Percentiles rank a stretch among this genome's conserved stretches.
phyloP scores from a whole-genome alignment of 768 basidiomycete genomes.

The Glaciozyma martinii region DNA sequence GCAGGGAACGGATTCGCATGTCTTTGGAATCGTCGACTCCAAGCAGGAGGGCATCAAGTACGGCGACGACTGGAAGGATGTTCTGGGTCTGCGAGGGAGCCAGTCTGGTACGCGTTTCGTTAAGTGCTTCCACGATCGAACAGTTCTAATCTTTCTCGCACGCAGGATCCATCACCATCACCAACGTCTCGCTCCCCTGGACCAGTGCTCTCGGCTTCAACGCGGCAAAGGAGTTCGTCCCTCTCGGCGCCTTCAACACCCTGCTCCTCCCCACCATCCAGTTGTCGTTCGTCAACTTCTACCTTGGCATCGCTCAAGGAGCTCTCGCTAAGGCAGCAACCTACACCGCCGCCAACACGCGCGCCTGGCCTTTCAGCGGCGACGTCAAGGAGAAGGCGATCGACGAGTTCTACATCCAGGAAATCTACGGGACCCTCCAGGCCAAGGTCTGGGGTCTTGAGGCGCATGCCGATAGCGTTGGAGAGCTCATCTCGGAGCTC shows the following conservation, averaged over 20 bases:
- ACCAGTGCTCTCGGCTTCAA: slow-evolving; percentile 9
- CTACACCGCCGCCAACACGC: slow-evolving; percentile 7
- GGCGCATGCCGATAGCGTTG: slow-evolving; percentile 6
- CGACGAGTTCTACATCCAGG: slow-evolving; percentile 17
- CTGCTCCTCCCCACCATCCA: slow-evolving; percentile 11
- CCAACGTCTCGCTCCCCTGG: slow-evolving; percentile 5
- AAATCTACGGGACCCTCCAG: slow-evolving; percentile 10
- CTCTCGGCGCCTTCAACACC: slow-evolving; percentile 12
- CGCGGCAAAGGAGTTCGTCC: background rate
- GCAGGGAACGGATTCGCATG: slow-evolving; percentile 5
- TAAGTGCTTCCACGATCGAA: too few relatives aligned
- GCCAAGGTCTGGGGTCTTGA: slow-evolving; percentile 11
- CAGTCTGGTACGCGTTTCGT: background rate
- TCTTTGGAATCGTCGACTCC: slow-evolving; percentile 9
- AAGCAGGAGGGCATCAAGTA: slow-evolving; percentile 9
- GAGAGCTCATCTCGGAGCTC: background rate
- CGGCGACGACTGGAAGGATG: slow-evolving; percentile 15
- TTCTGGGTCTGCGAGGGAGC: slow-evolving; percentile 6
- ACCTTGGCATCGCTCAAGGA: slow-evolving; percentile 18
- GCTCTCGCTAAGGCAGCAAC: slow-evolving; percentile 3
- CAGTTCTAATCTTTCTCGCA: background rate
- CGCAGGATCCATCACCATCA: slow-evolving; percentile 6
- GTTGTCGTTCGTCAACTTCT: slow-evolving; percentile 9
- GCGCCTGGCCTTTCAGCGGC: slow-evolving; percentile 1
- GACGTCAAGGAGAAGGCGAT: slow-evolving; percentile 2